Conservation (phyloP, 2,329 filamentous ascomycete genomes). For the Diplodia sapinea region DNA sequence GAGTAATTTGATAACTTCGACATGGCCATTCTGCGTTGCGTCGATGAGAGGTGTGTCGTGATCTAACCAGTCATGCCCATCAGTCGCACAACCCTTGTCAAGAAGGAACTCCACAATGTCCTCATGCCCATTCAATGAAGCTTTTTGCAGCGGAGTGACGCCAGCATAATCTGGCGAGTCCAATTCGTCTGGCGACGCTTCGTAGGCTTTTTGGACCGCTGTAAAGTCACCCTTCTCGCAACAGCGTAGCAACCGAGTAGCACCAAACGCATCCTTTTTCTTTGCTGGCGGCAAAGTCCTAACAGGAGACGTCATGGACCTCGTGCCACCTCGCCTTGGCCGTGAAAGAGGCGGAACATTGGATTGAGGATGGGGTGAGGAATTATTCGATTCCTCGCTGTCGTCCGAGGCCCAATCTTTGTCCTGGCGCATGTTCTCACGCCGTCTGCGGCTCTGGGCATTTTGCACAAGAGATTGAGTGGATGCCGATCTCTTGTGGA, state of each 20-base stretch:
- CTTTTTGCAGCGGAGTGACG: conserved; percentile 95
- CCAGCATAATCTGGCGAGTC: conserved; percentile 91
- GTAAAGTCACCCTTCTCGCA: conserved; percentile 86
- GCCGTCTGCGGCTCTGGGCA: conserved; percentile 42
- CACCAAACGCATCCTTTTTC: conserved; percentile 88
- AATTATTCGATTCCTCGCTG: conserved; percentile 35
- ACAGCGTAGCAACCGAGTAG: conserved; percentile 87
- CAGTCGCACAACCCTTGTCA: conserved; percentile 80
- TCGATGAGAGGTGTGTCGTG: conserved; percentile 92
- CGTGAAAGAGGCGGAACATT: conserved; percentile 55
- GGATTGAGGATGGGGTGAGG: conserved; percentile 44
- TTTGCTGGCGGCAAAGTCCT: conserved; percentile 77
- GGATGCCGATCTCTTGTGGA: conserved; percentile 48
- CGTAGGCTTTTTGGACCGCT: conserved; percentile 72
- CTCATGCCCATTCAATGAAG: conserved; percentile 82
- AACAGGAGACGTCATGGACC: conserved; percentile 57
- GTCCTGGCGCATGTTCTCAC: conserved; percentile 41
- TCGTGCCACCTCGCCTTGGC: conserved; percentile 63
- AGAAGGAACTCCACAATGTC: conserved; percentile 89
- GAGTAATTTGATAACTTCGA: conserved; percentile 84
- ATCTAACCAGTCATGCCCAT: conserved; percentile 54
- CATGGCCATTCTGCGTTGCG: conserved; percentile 92
- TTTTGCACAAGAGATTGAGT: conserved; percentile 45
- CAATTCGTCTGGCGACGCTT: conserved; percentile 83
- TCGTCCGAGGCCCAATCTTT: conserved; percentile 41